Percentiles rank a stretch among this genome's conserved stretches.
These are phyloP conservation scores for Penicillium egyptiacum DNA, from an alignment of 495 filamentous ascomycete genomes.

Conservation along the genomic window DNA sequence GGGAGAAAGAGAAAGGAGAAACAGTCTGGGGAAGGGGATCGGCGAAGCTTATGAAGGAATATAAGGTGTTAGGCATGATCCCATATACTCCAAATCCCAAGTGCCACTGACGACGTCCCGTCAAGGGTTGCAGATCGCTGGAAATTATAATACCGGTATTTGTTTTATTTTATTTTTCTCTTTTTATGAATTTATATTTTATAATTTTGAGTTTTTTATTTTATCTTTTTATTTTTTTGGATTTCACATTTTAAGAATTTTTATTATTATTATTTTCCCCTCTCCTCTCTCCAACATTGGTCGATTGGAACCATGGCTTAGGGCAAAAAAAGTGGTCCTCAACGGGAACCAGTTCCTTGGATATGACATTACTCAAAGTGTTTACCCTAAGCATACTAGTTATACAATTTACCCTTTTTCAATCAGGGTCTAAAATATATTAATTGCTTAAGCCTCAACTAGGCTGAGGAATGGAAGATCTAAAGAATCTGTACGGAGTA, in stretches of 20 bases:
- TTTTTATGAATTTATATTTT: slow-evolving; percentile 6
- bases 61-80: slow-evolving; percentile 34
- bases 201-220: slow-evolving; percentile 11
- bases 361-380: not conserved
- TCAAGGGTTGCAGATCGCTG: slow-evolving; percentile 49
- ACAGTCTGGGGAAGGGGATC: slow-evolving; percentile 63
- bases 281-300: not conserved
- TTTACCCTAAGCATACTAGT: not conserved
- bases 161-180: slow-evolving; percentile 10
- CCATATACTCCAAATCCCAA: slow-evolving; percentile 28
- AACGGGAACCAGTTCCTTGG: slow-evolving; percentile 46
- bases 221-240: not conserved
- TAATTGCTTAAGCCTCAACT: slow-evolving; percentile 13
- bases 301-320: slow-evolving; percentile 23
- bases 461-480: slow-evolving; percentile 31
- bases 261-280: slow-evolving; percentile 13
- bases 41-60: slow-evolving; percentile 71
- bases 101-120: slow-evolving; percentile 52
- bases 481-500: slow-evolving; percentile 26
- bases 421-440: slow-evolving; percentile 15
- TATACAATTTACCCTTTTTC: slow-evolving; percentile 7
- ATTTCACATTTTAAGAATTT: not conserved
- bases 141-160: slow-evolving; percentile 20
- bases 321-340: slow-evolving; percentile 30
- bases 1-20: slow-evolving; percentile 32